Percentiles rank a stretch among this genome's conserved stretches.
Evolutionary conservation across 2,329 filamentous ascomycete species (phyloP).

Genomic region (Stagonosporopsis rhizophila): DNA sequence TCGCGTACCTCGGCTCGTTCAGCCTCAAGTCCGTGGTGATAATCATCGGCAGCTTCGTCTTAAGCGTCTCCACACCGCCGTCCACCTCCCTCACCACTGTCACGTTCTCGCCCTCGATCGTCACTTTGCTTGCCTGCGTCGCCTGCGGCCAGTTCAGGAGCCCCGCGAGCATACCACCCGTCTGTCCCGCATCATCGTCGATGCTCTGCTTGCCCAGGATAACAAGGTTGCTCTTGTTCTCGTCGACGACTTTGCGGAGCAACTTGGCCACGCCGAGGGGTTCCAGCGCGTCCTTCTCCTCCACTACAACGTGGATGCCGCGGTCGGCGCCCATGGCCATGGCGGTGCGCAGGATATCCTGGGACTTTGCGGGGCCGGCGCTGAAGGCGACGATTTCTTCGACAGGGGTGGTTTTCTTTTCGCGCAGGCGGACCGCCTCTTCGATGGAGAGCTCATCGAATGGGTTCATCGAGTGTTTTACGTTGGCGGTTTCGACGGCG

Average conservation of each 20-base stretch:
- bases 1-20: slow-evolving; percentile 95
- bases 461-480: slow-evolving; percentile 98
- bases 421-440: slow-evolving; percentile 92
- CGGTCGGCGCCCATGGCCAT: slow-evolving; percentile 99
- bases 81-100: slow-evolving; percentile 92
- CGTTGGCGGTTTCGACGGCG: slow-evolving; percentile 86
- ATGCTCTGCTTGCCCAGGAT: slow-evolving; percentile 98
- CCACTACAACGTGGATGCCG: slow-evolving; percentile 74
- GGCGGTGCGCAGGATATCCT: slow-evolving; percentile 89
- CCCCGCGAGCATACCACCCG: slow-evolving; percentile 96
- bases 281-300: slow-evolving; percentile 75
- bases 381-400: slow-evolving; percentile 90
- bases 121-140: slow-evolving; percentile 87
- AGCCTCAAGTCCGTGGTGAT: slow-evolving; percentile 94
- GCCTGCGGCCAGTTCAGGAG: slow-evolving; percentile 92
- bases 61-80: slow-evolving; percentile 89
- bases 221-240: slow-evolving; percentile 89
- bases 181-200: slow-evolving; percentile 94
- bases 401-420: slow-evolving; percentile 70
- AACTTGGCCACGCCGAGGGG: slow-evolving; percentile 92
- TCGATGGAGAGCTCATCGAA: slow-evolving; percentile 99
- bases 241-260: slow-evolving; percentile 77
- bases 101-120: slow-evolving; percentile 74
- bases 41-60: slow-evolving; percentile 85
- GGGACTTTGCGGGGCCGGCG: slow-evolving; percentile 85